phyloP scores from a whole-genome alignment of 2,329 filamentous ascomycete species.

The Pyrenochaeta sp. region DNA sequence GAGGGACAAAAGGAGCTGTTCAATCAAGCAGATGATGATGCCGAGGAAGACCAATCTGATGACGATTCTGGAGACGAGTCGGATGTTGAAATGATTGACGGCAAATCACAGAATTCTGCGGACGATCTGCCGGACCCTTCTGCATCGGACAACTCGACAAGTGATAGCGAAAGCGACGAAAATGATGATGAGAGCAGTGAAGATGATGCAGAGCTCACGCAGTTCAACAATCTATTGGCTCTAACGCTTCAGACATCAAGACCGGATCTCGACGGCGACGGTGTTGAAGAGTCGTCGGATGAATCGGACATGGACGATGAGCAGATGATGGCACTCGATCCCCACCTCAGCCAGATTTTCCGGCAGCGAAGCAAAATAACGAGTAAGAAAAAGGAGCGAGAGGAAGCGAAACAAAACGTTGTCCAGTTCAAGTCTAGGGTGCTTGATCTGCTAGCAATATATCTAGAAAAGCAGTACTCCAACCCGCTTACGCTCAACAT shows the following conservation, averaged over 20 bases:
- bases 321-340: constrained; percentile 90
- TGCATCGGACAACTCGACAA: constrained; percentile 20
- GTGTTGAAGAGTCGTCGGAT: constrained; percentile 68
- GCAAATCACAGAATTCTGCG: constrained; percentile 38
- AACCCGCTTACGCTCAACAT: constrained; percentile 73
- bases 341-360: constrained; percentile 85
- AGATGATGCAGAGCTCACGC: constrained; percentile 63
- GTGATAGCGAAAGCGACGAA: constrained; percentile 33
- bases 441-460: constrained; percentile 86
- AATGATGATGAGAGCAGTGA: constrained; percentile 39
- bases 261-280: constrained; percentile 66
- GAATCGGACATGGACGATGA: constrained; percentile 89
- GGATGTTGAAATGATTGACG: constrained; percentile 57
- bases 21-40: constrained; percentile 61
- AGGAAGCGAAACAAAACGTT: constrained; percentile 87
- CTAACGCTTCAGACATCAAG: constrained; percentile 73
- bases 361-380: constrained; percentile 71
- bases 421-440: constrained; percentile 95
- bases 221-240: constrained; percentile 78
- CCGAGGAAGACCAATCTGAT: constrained; percentile 52
- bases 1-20: constrained; percentile 89
- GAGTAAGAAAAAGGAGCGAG: constrained; percentile 82
- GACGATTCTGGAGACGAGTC: constrained; percentile 58
- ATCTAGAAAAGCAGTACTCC: constrained; percentile 78
- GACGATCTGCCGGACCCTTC: constrained; percentile 31